phyloP scores from a whole-genome alignment of 2,329 filamentous ascomycete genomes.

The Pseudocercospora vitis region DNA sequence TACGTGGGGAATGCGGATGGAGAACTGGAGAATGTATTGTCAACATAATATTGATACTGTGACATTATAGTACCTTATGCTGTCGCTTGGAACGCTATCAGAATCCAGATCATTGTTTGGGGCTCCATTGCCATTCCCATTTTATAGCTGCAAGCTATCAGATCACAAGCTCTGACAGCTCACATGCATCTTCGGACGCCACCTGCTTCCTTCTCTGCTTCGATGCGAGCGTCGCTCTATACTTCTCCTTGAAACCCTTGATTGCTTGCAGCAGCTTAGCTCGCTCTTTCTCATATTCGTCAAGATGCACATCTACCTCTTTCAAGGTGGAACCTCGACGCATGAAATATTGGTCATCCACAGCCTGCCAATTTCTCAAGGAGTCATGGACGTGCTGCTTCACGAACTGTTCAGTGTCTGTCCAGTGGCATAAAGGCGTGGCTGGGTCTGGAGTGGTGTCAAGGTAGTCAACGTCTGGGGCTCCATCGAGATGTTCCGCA shows the following conservation, averaged over 20 bases:
- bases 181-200: neutral
- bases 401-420: slow-evolving; percentile 29
- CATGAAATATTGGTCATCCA: slow-evolving; percentile 49
- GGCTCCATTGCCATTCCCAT: too few relatives aligned
- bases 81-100: slow-evolving; percentile 4
- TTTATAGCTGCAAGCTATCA: neutral
- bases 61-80: too few relatives aligned
- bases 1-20: too few relatives aligned
- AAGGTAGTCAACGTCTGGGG: neutral
- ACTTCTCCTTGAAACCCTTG: slow-evolving; percentile 11
- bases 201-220: slow-evolving; percentile 1
- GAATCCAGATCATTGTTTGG: neutral
- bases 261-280: slow-evolving; percentile 12
- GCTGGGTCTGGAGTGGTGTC: neutral
- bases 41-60: too few relatives aligned
- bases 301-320: slow-evolving; percentile 46
- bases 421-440: slow-evolving; percentile 11
- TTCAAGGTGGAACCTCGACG: slow-evolving; percentile 46
- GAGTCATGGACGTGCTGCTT: slow-evolving; percentile 47
- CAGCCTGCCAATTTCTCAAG: slow-evolving; percentile 50
- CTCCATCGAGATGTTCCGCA: slow-evolving; percentile 10
- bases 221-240: slow-evolving; percentile 13
- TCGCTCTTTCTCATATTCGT: slow-evolving; percentile 23
- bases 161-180: slow-evolving; percentile 7
- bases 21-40: too few relatives aligned